Conservation (phyloP, 2,329 filamentous ascomycete species). For the Ophiocordyceps camponoti-leonardi region DNA sequence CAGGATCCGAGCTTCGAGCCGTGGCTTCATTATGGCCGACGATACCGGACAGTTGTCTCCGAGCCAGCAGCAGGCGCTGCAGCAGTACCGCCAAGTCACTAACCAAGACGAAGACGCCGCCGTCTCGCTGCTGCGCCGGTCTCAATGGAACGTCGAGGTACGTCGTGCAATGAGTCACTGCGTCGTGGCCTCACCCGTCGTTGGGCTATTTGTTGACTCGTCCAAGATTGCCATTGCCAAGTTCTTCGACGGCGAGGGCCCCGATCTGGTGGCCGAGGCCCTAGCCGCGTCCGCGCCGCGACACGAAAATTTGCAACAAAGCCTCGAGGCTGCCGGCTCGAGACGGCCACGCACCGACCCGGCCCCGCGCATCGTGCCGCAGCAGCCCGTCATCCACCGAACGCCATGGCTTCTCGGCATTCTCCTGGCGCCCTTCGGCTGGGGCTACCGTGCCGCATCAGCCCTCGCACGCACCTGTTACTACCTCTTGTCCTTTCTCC, state of each 20-base stretch:
- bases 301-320: conserved; percentile 58
- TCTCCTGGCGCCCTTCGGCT: conserved; percentile 63
- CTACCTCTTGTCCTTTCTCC: conserved; percentile 67
- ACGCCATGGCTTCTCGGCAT: conserved; percentile 63
- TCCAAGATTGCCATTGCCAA: conserved; percentile 80
- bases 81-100: conserved; percentile 79
- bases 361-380: conserved; percentile 76
- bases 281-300: conserved; percentile 44
- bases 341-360: conserved; percentile 29
- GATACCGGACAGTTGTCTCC: conserved; percentile 56
- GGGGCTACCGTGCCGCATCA: conserved; percentile 57
- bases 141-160: conserved; percentile 93
- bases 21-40: conserved; percentile 2
- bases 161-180: not conserved
- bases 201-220: not conserved
- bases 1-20: not conserved
- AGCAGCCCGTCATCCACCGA: conserved; percentile 48
- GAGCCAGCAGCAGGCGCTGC: conserved; percentile 65
- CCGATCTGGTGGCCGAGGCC: conserved; percentile 66
- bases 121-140: conserved; percentile 61
- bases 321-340: conserved; percentile 20
- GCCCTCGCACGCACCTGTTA: conserved; percentile 55
- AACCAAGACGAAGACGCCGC: conserved; percentile 65
- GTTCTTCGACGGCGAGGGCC: conserved; percentile 91
- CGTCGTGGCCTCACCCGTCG: not conserved